These are phyloP conservation scores for Musa acuminata DNA, from an alignment of 176 grass and related monocot genomes.

Conservation along the genomic window DNA sequence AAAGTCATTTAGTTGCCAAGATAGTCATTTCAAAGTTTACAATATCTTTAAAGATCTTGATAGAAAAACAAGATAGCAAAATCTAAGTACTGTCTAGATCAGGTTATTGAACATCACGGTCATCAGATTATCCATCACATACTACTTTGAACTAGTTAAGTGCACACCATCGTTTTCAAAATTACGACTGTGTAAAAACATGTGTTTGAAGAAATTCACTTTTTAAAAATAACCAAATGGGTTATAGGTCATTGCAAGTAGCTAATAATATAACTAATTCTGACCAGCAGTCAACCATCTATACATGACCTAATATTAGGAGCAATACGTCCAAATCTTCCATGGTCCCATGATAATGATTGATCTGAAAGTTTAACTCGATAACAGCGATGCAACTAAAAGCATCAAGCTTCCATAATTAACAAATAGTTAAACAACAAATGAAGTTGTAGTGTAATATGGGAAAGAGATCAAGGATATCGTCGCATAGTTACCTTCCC, in stretches of 20 bases:
- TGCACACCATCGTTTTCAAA: no score
- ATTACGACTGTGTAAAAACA: no score
- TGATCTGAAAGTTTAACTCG: background rate
- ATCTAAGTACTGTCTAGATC: background rate
- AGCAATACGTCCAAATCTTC: background rate
- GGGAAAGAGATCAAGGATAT: background rate
- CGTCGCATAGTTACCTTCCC: constrained; percentile 26
- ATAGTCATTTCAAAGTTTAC: background rate
- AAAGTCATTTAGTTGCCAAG: no score
- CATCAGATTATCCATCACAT: no score
- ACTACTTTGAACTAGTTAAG: no score
- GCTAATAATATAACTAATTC: no score
- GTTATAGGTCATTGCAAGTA: no score
- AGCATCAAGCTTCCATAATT: background rate
- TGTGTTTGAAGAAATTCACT: no score
- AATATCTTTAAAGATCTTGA: background rate
- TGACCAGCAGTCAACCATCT: no score
- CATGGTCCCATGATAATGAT: background rate
- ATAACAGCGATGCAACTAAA: background rate
- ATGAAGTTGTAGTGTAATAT: background rate
- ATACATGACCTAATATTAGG: background rate
- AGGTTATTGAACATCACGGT: background rate
- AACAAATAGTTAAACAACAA: background rate
- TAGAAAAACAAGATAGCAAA: background rate
- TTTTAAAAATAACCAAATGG: no score